Base-by-base conservation (phyloP, 23 red algal species). In the Rhodosorus marinus region DNA sequence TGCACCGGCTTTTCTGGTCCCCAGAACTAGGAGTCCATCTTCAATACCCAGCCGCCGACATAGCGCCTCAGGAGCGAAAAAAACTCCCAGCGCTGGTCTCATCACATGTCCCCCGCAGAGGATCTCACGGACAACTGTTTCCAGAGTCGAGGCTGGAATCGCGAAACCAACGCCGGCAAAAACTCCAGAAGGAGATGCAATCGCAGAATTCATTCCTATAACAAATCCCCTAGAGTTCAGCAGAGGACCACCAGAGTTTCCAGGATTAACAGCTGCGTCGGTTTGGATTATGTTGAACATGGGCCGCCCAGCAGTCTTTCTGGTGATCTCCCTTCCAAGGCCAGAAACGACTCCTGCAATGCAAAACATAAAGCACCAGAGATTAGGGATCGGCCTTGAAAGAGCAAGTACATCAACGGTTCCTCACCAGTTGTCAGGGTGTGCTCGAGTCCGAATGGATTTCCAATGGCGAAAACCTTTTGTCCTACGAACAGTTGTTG, bases 101-200 rank as follows among this genome's bases (percentile, higher is more conserved):
- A 11, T 11, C 17, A 43, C 38, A 11, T 17, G 38, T 11, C 38
- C 38, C 11, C 17, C 11, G 11, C 17, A 11, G 17, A 43, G 38
- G 38, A 43, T 43, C 38, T 43, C 38, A 17, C 38, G 61, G 8
- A 35, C 40, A 26, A 70, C 61, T 6, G 60, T 77, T 42, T 70
- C 29, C 6, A 67, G 47, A n/a, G n/a, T n/a, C n/a, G n/a, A n/a
- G n/a, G n/a, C n/a, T 35, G 72, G 64, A 25, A 77, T 52, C 26
- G 64, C 72, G 34, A 69, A 70, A 3, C 72, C 72, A 15, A 67
- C 33, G 2, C 72, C 72, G 31, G 64, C 72, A 38, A 59, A 67
- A 8, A 52, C 60, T 29, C 61, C 64, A 8, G 49, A 48, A 0
- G 40, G 59, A 24, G 49, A 46, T 5, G 49, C 50, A 8, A 69